Conservation (phyloP, 768 basidiomycete species). For the Agrocybe pediades region DNA sequence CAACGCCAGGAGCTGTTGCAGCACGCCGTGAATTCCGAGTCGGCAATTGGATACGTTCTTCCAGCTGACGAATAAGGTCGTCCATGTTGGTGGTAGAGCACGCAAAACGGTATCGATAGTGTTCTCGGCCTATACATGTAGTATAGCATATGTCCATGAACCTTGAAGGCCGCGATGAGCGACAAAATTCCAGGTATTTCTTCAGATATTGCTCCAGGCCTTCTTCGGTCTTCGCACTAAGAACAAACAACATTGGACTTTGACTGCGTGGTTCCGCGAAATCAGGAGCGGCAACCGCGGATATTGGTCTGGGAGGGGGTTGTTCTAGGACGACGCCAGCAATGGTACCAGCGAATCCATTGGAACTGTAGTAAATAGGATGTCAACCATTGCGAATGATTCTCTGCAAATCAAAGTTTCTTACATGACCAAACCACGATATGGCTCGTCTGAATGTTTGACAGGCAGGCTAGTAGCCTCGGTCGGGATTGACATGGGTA, state of each 20-base stretch:
- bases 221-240: conserved; percentile 28
- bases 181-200: conserved; percentile 25
- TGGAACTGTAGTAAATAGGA: conserved; percentile 20
- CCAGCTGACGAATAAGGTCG: conserved; percentile 21
- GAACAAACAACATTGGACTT: conserved; percentile 17
- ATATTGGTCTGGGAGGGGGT: background rate
- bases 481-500: conserved; percentile 25
- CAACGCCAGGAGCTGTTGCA: conserved; percentile 5
- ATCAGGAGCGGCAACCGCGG: background rate
- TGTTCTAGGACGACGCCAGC: conserved; percentile 27
- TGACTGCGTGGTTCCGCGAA: background rate
- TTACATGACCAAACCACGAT: conserved; percentile 27
- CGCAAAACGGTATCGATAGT: conserved; percentile 28
- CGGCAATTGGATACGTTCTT: conserved; percentile 5
- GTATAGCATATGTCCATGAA: conserved; percentile 31
- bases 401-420: conserved; percentile 7
- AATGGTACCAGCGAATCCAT: conserved; percentile 34
- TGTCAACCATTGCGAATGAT: too few relatives aligned
- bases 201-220: conserved; percentile 25
- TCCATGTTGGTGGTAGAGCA: conserved; percentile 22
- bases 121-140: conserved; percentile 30
- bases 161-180: background rate
- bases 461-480: conserved; percentile 9
- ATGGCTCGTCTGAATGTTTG: conserved; percentile 4
- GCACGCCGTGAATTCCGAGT: background rate